Base-by-base conservation (phyloP, 1,139 yeast genomes). In the Debaryomyces subglobosus region DNA sequence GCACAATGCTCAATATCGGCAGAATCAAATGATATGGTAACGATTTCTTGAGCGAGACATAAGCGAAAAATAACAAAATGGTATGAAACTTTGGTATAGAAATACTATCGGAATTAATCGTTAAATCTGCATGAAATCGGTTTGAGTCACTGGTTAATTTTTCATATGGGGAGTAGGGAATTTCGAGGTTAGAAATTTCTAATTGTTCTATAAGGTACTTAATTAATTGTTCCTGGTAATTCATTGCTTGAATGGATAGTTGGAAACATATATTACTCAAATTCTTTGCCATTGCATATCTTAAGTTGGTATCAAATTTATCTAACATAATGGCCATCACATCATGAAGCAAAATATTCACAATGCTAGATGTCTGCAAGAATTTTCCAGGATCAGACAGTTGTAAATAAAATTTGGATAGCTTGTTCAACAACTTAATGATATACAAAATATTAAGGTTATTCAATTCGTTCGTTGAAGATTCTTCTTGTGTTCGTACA, bases 231-330 rank as follows among this genome's bases (percentile, higher is more conserved):
- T 63, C 61, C 47, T 68, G 72, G 49, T 72, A 76, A 50, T 75
- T 75, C 3, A 55, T 51, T 0, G 76, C 74, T 4, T 49, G 47
- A 1, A 34, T 16, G 0, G 62, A 51, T 4, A 76, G 52, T 3
- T 53, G 50, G 2, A 43, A 47, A 18, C 64, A 61, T 4, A 72
- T 49, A 3, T 49, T 46, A 47, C 72, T 64, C 41, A 74, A 49
- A 10, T 71, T 55, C 48, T 75, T 75, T 2, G 79, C 78, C 56
- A 70, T 53, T 2, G 71, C 62, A 49, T 73, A 73, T 16, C 79
- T 57, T 42, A 72, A 58, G 15, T 54, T 55, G 0, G 71, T 62
- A 38, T 73, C 78, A 33, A 74, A 63, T 3, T 54, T 54, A 10
- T 57, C 58, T n/a, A 54, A 49, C 57, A 59, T 55, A 8, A 57